These are phyloP conservation scores for Rhizopus microsporus DNA, from an alignment of 371 early-diverging fungal species.

Conservation along the genomic window DNA sequence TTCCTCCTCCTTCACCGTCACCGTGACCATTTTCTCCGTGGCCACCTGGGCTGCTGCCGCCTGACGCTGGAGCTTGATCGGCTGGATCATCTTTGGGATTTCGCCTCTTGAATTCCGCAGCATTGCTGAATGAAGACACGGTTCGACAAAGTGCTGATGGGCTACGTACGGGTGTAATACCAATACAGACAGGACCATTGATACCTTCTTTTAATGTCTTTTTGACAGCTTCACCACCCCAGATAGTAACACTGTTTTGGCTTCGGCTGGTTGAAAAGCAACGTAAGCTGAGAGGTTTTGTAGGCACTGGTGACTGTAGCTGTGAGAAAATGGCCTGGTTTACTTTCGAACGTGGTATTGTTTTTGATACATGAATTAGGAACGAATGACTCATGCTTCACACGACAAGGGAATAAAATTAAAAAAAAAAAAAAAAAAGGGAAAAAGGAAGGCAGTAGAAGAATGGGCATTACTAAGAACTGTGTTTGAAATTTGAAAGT, in stretches of 20 bases:
- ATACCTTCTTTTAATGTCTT: constrained; percentile 26
- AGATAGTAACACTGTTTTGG: constrained; percentile 34
- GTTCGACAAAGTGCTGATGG: constrained; percentile 32
- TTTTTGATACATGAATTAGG: constrained; percentile 54
- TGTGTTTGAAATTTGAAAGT: constrained; percentile 2
- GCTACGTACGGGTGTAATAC: constrained; percentile 38
- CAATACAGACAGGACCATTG: constrained; percentile 31
- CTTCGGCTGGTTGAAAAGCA: constrained; percentile 31
- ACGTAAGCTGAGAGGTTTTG: constrained; percentile 27
- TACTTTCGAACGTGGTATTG: constrained; percentile 47
- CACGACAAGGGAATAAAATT: not conserved
- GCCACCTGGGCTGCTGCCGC: constrained; percentile 23
- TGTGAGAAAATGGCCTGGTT: constrained; percentile 44
- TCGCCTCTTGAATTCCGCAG: constrained; percentile 32
- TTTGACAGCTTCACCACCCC: constrained; percentile 37
- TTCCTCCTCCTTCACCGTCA: constrained; percentile 20
- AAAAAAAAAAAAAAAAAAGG: constrained; percentile 1
- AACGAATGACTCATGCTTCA: constrained; percentile 35
- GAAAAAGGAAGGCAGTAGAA: constrained; percentile 5
- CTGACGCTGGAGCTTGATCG: constrained; percentile 23
- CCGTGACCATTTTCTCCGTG: constrained; percentile 29
- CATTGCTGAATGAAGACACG: constrained; percentile 12
- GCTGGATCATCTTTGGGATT: constrained; percentile 39
- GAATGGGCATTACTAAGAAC: not conserved
- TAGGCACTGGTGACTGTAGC: constrained; percentile 22